These are phyloP conservation scores for Angomonas deanei DNA, from an alignment of 208 protist genomes.

Conservation along the genomic window DNA sequence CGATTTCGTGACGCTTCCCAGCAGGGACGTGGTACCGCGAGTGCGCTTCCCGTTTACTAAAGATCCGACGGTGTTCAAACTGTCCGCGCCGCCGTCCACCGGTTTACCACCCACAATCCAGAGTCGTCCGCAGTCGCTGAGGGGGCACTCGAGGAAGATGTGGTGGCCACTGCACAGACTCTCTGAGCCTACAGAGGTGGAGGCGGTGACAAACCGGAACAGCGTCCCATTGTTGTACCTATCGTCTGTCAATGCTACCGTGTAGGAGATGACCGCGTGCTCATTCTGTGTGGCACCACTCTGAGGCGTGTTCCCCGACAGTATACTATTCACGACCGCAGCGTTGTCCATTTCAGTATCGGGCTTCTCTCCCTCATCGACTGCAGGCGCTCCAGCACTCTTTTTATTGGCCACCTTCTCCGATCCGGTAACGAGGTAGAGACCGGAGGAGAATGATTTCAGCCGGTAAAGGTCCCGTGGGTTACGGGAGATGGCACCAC, in stretches of 20 bases:
- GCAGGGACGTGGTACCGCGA: constrained; percentile 16
- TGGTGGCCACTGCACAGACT: constrained; percentile 31
- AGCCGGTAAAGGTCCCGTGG: constrained; percentile 26
- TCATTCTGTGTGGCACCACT: background rate
- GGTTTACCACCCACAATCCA: constrained; percentile 34
- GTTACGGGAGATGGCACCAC: constrained; percentile 35
- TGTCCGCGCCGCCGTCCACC: constrained; percentile 6
- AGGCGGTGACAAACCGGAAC: constrained; percentile 27
- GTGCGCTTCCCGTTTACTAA: constrained; percentile 12
- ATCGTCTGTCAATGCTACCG: constrained; percentile 23
- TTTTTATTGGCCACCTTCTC: background rate
- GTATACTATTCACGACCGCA: background rate
- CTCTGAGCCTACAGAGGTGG: constrained; percentile 10
- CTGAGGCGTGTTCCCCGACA: background rate
- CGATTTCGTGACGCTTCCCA: constrained; percentile 21
- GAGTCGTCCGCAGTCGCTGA: constrained; percentile 17
- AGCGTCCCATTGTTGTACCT: constrained; percentile 21
- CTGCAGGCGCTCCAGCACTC: background rate
- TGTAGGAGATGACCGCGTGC: constrained; percentile 5
- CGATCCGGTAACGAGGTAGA: constrained; percentile 32
- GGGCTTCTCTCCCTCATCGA: background rate
- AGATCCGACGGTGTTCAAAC: constrained; percentile 24
- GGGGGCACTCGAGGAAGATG: constrained; percentile 31
- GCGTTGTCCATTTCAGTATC: background rate
- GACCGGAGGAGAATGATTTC: constrained; percentile 31